Evolutionary conservation across 768 basidiomycete genomes (phyloP).

Genomic region (Amanita phalloides): DNA sequence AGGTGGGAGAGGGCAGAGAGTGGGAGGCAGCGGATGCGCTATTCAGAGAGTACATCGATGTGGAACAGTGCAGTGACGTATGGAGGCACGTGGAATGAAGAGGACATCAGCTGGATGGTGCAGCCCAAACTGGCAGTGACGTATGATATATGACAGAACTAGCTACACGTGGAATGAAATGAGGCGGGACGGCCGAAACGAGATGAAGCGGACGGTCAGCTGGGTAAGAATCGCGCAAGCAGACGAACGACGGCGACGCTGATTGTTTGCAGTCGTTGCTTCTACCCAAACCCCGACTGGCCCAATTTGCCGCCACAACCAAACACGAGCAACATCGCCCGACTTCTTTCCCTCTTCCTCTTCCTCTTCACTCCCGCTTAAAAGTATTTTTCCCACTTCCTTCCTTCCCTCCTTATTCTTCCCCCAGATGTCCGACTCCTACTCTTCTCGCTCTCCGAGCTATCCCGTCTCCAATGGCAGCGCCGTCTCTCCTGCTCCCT

Average conservation of each 20-base stretch:
- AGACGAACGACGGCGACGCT: constrained; percentile 3
- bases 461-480: constrained; percentile 47
- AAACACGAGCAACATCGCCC: constrained; percentile 38
- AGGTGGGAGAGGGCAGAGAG: not conserved
- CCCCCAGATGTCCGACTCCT: constrained; percentile 65
- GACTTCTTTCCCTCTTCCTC: constrained; percentile 42
- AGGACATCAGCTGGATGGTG: too few relatives aligned
- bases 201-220: constrained; percentile 8
- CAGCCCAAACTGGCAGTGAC: too few relatives aligned
- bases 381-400: constrained; percentile 34
- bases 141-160: too few relatives aligned
- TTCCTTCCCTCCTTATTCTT: constrained; percentile 17
- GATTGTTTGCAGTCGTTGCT: constrained; percentile 25
- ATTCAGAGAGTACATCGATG: constrained; percentile 32
- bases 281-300: constrained; percentile 41
- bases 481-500: constrained; percentile 39
- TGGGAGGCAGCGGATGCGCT: constrained; percentile 16
- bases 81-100: too few relatives aligned
- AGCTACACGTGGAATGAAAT: too few relatives aligned
- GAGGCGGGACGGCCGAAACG: not conserved
- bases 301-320: constrained; percentile 26
- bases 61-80: constrained; percentile 17
- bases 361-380: constrained; percentile 39
- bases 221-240: constrained; percentile 18
- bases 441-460: constrained; percentile 60